Evolutionary conservation across 108 stramenopile genomes (phyloP), one percentile per base, ranked within the genome.

Genomic region (Aureococcus anophagefferens): DNA sequence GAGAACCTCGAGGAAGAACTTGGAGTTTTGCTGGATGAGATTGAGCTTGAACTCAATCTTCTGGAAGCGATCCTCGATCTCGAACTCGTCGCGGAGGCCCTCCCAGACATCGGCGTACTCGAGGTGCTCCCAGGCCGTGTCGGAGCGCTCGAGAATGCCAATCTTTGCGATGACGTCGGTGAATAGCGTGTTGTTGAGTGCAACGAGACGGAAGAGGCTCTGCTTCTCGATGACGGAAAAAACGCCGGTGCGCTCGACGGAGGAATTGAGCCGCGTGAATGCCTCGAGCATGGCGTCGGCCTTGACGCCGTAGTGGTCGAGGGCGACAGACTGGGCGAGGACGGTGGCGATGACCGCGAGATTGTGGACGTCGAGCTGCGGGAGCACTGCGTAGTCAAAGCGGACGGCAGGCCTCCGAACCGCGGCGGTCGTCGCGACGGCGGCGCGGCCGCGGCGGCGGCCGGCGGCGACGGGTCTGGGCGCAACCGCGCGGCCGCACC

Each of bases 1-100:
- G 34, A 93, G 73, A 30, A 96, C 88, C 67, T 96, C 92, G 68
- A 96, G 75, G 74, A 96, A 93, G 83, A 96, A 96, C 74, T 93
- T 92, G 46, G 93, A 87, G 77, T 96, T 93, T 65, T 90, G 83
- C 74, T 96, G 90, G 30, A 95, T 91, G 36, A 92, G 70, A 73
- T 92, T 82, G 30, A 93, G 78, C 75, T 95, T 95, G 82, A 91
- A 89, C 77, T 93, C 91, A 68, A 95, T 87, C 62, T 91, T 79
- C 72, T 88, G 83, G 77, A 89, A 91, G 36, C 86, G 84, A 68
- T 83, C 80, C 74, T 82, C 81, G 71, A 87, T 77, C 44, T 87
- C 86, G 67, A 87, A 87, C 59, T 87, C 84, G 66, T 80, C 79
- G 65, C 82, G 82, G 73, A 88, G 80, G 18, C 84, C 89, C 67